Percentiles rank a stretch among this genome's conserved stretches.
phyloP scores from a whole-genome alignment of 371 early-diverging fungal species.

The Mortierella sp. region DNA sequence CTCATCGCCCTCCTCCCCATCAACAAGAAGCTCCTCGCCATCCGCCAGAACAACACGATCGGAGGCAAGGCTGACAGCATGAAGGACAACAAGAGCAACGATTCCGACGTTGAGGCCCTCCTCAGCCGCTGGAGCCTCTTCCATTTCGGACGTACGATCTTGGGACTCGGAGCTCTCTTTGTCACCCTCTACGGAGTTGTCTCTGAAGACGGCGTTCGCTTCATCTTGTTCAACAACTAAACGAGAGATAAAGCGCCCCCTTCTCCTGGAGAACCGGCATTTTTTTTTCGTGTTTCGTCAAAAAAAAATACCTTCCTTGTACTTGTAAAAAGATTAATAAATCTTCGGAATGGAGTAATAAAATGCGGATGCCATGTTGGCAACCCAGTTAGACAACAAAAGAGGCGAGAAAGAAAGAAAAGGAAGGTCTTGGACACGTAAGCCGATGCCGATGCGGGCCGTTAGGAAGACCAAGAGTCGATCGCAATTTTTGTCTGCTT shows the following conservation, averaged over 20 bases:
- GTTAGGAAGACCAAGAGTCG: background rate
- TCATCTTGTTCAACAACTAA: constrained; percentile 35
- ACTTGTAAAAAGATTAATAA: background rate
- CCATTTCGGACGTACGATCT: constrained; percentile 29
- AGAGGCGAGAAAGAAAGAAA: background rate
- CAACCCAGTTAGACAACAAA: background rate
- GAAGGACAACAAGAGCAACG: constrained; percentile 45
- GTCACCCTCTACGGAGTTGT: constrained; percentile 28
- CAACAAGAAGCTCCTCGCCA: constrained; percentile 42
- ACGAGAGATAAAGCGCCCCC: background rate
- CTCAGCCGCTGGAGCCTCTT: constrained; percentile 35
- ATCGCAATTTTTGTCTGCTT: background rate
- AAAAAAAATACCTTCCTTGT: background rate
- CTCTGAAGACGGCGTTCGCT: constrained; percentile 34
- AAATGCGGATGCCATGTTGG: background rate
- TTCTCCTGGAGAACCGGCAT: too few species aligned
- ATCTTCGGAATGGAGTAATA: background rate
- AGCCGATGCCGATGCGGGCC: constrained; percentile 9
- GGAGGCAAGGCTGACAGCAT: constrained; percentile 39
- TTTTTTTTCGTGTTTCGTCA: too few species aligned
- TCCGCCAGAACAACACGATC: constrained; percentile 40
- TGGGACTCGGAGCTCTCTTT: constrained; percentile 30
- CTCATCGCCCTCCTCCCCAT: constrained; percentile 18
- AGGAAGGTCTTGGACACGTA: background rate
- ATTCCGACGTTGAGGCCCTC: constrained; percentile 23